Conservation (phyloP, 2,329 filamentous ascomycete species). For the Shiraia bambusicola region DNA sequence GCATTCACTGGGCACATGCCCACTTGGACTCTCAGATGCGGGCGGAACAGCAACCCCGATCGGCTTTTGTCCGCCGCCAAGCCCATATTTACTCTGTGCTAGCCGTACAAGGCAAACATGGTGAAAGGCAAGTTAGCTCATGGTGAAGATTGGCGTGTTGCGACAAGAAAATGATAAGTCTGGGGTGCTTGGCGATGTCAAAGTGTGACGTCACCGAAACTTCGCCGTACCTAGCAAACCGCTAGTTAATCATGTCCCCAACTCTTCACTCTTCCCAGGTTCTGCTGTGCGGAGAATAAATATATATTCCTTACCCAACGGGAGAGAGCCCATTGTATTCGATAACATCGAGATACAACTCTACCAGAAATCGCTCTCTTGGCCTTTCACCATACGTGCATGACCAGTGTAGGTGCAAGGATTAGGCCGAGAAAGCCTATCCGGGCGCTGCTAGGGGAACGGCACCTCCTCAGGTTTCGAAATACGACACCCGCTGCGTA, state of each 20-base stretch:
- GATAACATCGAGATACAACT: constrained; percentile 14
- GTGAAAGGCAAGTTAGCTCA: neutral
- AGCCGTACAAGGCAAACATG: neutral
- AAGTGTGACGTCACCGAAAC: constrained; percentile 1
- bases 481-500: constrained; percentile 55
- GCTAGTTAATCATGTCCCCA: no score
- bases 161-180: constrained; percentile 1
- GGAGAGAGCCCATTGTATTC: neutral
- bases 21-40: neutral
- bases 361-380: constrained; percentile 44
- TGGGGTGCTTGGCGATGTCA: neutral
- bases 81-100: neutral
- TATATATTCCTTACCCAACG: no score
- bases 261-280: no score
- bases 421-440: constrained; percentile 50
- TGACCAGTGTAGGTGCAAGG: constrained; percentile 52
- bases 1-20: neutral
- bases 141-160: neutral
- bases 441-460: constrained; percentile 50
- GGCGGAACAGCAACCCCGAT: neutral
- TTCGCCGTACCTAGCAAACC: no score
- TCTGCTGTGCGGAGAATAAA: neutral
- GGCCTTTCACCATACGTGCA: constrained; percentile 52
- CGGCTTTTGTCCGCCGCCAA: neutral
- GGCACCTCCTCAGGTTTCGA: constrained; percentile 49